Conservation (phyloP, 805 yeast species). For the Komagataella populi region DNA sequence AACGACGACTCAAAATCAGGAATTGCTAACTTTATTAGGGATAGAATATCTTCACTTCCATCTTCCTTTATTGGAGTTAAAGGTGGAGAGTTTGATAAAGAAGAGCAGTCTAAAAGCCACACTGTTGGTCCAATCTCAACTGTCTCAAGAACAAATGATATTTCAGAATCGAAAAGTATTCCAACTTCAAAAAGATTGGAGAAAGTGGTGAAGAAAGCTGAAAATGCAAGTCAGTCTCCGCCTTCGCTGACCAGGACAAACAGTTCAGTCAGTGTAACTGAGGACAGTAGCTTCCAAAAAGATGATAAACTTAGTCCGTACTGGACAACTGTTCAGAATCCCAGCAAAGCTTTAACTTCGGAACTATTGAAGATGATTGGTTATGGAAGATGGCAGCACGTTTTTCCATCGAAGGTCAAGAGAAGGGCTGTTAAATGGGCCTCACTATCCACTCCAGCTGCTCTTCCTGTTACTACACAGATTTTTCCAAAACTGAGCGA, state of each 20-base stretch:
- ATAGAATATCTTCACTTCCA: constrained; percentile 18
- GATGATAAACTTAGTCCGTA: constrained; percentile 21
- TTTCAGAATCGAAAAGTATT: neutral
- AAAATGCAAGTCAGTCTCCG: constrained; percentile 2
- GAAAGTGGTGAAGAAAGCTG: neutral
- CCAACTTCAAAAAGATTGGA: neutral
- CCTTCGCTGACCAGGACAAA: constrained; percentile 3
- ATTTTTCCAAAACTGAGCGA: constrained; percentile 62
- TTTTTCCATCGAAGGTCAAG: constrained; percentile 61
- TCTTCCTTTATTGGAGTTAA: constrained; percentile 5
- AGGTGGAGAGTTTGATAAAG: neutral
- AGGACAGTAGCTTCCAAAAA: constrained; percentile 7
- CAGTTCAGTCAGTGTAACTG: constrained; percentile 1
- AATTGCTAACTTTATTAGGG: constrained; percentile 13
- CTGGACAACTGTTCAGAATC: constrained; percentile 63
- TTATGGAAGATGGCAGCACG: constrained; percentile 87
- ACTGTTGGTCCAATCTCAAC: neutral
- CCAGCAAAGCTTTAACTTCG: constrained; percentile 51
- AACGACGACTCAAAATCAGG: constrained; percentile 6
- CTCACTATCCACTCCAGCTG: constrained; percentile 86
- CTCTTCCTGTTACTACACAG: constrained; percentile 71
- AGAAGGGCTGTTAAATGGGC: constrained; percentile 79
- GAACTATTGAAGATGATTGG: constrained; percentile 42
- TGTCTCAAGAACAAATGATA: neutral
- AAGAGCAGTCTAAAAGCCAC: neutral